Evolutionary conservation across 208 protist genomes (phyloP).

Genomic region (Wallacemonas sp.): DNA sequence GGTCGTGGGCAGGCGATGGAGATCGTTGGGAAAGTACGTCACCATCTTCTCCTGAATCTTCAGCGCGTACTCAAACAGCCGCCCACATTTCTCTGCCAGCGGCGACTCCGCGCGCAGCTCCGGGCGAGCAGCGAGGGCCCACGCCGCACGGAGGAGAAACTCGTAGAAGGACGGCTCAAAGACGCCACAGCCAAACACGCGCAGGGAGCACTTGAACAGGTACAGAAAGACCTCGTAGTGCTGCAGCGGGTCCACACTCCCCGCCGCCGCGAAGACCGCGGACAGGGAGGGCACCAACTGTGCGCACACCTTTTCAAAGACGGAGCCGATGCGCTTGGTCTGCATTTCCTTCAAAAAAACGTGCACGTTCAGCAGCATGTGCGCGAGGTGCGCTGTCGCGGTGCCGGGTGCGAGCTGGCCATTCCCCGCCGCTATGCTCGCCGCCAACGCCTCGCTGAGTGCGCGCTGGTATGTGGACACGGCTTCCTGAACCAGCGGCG

Average conservation of each 20-base stretch:
- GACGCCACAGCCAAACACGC: slow-evolving; percentile 66
- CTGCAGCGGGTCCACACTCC: slow-evolving; percentile 21
- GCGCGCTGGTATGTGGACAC: slow-evolving; percentile 28
- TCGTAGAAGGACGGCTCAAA: slow-evolving; percentile 66
- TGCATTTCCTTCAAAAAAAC: slow-evolving; percentile 73
- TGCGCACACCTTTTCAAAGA: slow-evolving; percentile 53
- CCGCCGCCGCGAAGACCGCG: slow-evolving; percentile 35
- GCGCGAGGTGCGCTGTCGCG: slow-evolving; percentile 18
- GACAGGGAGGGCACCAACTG: slow-evolving; percentile 51
- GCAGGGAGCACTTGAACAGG: slow-evolving; percentile 74
- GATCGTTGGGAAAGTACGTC: slow-evolving; percentile 41
- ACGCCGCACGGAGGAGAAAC: slow-evolving; percentile 53
- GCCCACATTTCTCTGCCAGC: slow-evolving; percentile 24
- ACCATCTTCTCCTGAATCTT: slow-evolving; percentile 61
- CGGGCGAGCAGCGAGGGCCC: slow-evolving; percentile 41
- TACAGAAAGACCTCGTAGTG: slow-evolving; percentile 54
- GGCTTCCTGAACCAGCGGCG: slow-evolving; percentile 37
- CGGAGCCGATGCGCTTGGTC: slow-evolving; percentile 40
- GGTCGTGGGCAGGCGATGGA: slow-evolving; percentile 47
- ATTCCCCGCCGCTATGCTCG: slow-evolving; percentile 2
- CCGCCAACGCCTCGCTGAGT: slow-evolving; percentile 3
- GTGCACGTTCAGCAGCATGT: slow-evolving; percentile 62
- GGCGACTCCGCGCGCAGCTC: slow-evolving; percentile 11
- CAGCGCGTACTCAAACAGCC: slow-evolving; percentile 70
- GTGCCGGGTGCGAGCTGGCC: background rate